Evolutionary conservation across 495 filamentous ascomycete species (phyloP).

Genomic region (Penicillium cataractarum): DNA sequence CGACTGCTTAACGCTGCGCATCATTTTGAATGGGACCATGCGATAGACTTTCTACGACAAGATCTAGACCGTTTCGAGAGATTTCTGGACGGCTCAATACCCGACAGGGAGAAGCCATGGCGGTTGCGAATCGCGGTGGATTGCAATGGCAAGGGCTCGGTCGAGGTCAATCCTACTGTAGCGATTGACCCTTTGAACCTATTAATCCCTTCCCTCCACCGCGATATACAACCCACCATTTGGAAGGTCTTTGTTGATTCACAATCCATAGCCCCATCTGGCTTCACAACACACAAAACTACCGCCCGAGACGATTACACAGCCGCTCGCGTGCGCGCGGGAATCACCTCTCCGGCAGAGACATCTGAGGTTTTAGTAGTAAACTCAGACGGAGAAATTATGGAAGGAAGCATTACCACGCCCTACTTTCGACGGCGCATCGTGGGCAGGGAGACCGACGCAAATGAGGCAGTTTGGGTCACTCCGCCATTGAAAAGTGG

Average conservation of each 20-base stretch:
- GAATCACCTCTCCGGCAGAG: conserved; percentile 54
- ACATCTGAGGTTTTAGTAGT: conserved; percentile 74
- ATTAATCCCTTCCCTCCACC: conserved; percentile 48
- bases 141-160: conserved; percentile 47
- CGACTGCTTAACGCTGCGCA: conserved; percentile 75
- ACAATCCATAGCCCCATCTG: conserved; percentile 53
- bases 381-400: conserved; percentile 67
- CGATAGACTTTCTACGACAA: conserved; percentile 35
- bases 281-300: conserved; percentile 77
- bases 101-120: conserved; percentile 42
- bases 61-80: conserved; percentile 31
- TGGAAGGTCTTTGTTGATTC: conserved; percentile 63
- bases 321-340: conserved; percentile 59
- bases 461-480: conserved; percentile 33
- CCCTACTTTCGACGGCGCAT: conserved; percentile 70
- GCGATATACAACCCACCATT: conserved; percentile 11
- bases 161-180: conserved; percentile 54
- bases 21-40: conserved; percentile 63
- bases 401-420: conserved; percentile 85
- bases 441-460: neutral
- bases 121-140: conserved; percentile 60
- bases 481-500: conserved; percentile 59
- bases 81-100: conserved; percentile 41
- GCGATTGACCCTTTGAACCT: conserved; percentile 54
- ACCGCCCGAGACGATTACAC: conserved; percentile 68